Percentiles rank a stretch among this genome's conserved stretches.
phyloP scores from a whole-genome alignment of 2,329 filamentous ascomycete genomes.

The Fusarium protoensiforme region DNA sequence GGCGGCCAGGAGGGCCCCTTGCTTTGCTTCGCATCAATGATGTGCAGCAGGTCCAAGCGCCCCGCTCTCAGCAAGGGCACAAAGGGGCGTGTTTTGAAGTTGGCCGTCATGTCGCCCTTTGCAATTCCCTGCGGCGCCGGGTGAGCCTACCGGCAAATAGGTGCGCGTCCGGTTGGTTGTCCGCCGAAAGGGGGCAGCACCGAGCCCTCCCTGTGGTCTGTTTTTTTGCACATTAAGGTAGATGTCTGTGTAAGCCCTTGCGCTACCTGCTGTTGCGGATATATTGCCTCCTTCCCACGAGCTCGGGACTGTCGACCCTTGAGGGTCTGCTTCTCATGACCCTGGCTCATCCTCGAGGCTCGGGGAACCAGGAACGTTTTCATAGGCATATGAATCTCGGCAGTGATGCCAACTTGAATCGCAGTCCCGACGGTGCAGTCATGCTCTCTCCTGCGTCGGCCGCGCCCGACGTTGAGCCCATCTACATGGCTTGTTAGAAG shows the following conservation, averaged over 20 bases:
- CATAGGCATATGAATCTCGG: not conserved
- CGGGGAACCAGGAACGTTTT: not conserved
- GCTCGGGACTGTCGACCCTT: constrained; percentile 28
- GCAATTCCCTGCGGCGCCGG: constrained; percentile 19
- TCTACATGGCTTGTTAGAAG: not conserved
- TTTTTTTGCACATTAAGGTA: not conserved
- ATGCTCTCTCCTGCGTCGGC: not conserved
- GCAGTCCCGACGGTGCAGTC: not conserved
- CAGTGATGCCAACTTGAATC: not conserved
- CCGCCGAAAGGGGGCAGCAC: constrained; percentile 17
- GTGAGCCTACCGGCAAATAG: constrained; percentile 8
- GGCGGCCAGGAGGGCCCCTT: constrained; percentile 30
- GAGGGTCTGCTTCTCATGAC: constrained; percentile 7
- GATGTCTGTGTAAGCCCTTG: not conserved
- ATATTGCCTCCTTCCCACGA: constrained; percentile 32
- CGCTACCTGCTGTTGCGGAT: constrained; percentile 13
- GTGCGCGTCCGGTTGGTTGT: constrained; percentile 16
- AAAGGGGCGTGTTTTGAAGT: constrained; percentile 27
- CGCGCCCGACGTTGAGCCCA: not conserved
- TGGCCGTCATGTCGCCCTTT: constrained; percentile 27
- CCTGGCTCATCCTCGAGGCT: not conserved
- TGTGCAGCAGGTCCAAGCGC: constrained; percentile 44
- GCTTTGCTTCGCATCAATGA: constrained; percentile 38
- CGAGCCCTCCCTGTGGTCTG: constrained; percentile 19
- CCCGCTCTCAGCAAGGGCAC: constrained; percentile 21